phyloP scores from a whole-genome alignment of 176 grass and related monocot genomes.

The Dactylis glomerata region DNA sequence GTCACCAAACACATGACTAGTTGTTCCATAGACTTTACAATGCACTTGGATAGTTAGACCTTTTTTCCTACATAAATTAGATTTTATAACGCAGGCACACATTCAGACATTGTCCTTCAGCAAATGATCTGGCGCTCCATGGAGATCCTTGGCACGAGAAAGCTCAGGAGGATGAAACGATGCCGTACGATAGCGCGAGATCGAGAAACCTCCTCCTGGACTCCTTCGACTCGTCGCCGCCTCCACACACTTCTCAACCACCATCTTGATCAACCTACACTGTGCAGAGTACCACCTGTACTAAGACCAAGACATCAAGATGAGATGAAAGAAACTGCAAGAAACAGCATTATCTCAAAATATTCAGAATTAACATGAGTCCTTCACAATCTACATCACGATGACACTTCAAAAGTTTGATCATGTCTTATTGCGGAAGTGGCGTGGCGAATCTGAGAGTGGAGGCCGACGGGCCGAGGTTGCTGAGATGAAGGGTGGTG shows the following conservation, averaged over 20 bases:
- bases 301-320: not conserved
- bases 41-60: not conserved
- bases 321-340: not conserved
- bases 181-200: not conserved
- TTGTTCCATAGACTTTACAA: not conserved
- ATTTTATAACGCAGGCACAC: not conserved
- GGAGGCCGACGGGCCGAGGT: too few relatives aligned
- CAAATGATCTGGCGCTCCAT: not conserved
- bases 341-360: not conserved
- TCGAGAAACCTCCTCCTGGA: not conserved
- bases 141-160: not conserved
- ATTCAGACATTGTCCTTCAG: not conserved
- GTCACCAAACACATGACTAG: too few relatives aligned
- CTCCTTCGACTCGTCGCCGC: not conserved
- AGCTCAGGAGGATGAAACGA: not conserved
- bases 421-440: too few relatives aligned
- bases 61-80: not conserved
- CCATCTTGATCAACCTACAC: not conserved
- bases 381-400: not conserved
- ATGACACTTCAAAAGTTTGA: not conserved
- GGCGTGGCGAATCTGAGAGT: too few relatives aligned
- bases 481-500: too few relatives aligned
- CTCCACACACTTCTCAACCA: not conserved
- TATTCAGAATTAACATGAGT: not conserved
- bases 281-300: not conserved